Base-by-base conservation (phyloP, 2,329 filamentous ascomycete species). In the Periconia digitata region DNA sequence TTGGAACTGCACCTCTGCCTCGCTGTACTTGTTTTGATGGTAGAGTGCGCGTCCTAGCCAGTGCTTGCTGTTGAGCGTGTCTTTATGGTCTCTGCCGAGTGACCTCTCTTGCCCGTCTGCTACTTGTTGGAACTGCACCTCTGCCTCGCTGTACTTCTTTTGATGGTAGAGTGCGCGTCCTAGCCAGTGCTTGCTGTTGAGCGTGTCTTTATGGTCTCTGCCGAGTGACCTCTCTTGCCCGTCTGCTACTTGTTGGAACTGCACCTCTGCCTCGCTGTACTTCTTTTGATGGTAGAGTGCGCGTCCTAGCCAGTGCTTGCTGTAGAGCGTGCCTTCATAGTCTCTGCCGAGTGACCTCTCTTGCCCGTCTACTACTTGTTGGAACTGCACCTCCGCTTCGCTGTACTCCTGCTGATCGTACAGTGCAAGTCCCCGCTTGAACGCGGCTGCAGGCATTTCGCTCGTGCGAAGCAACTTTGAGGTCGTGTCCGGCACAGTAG, bases 391-490 rank as follows among this genome's bases (percentile, higher is more conserved):
- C 34, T 46, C 34, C 17, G 43, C 22, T 16, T 46, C 34, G 22
- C 20, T 40, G 16, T 46, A 46, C 43, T 46, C 40, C 34, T 40
- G 16, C 43, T 46, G 34, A 46, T 46, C 3, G 21, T 29, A 46
- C 10, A 46, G 34, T 27, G 16, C 12, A 16, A 22, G 22, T 37
- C n/a, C 43, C n/a, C n/a, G 8, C 12, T 32, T 32, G 3, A 32
- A 6, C 8, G n/a, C 8, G 8, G n/a, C 8, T 6, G 8, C 8
- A 32, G 27, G 27, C 27, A 13, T 32, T 5, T 32, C n/a, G 8
- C 27, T 32, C n/a, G n/a, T n/a, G n/a, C n/a, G n/a, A n/a, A n/a
- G n/a, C n/a, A n/a, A n/a, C n/a, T n/a, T n/a, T n/a, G n/a, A n/a
- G n/a, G n/a, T n/a, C n/a, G n/a, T n/a, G n/a, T n/a, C n/a, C n/a